Base-by-base conservation (phyloP, 495 filamentous ascomycete genomes). In the Daldinia loculata region DNA sequence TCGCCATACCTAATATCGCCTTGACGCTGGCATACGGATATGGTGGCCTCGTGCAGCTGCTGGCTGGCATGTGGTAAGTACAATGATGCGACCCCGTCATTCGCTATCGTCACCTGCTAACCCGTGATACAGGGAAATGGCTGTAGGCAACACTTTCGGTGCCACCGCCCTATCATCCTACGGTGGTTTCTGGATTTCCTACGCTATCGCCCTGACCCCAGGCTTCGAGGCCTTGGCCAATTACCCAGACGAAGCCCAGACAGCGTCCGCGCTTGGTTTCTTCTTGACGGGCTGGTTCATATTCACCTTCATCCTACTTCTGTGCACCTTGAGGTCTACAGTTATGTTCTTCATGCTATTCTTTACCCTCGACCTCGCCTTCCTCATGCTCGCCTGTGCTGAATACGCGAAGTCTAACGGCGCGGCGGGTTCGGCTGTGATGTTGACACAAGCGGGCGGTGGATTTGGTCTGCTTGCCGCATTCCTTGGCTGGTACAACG, bases 201-300 rank as follows among this genome's bases (percentile, higher is more conserved):
- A 92, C 77, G 95, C 87, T 73, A 93, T 98, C 82, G 86, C 97
- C 75, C 82, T 97, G 73, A 97, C 95, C 29, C 92, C 93, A 1
- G 91, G 90, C 30, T 91, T 92, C 73, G 76, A 86, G 17, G 91
- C 94, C 48, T 65, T 83, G 3, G 78, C 75, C 14, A 74, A 75
- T 0, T 90, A 90, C 71, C 61, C 70, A 2, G 72, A 73, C n/a
- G 57, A 70, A 1, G 70, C 63, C 11, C 78, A 82, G 48, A 38
- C 68, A 39, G 77, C 72, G 0, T 86, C 91, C 71, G 92, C 91
- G 3, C 85, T 98, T 61, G 93, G 92, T 61, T 87, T 97, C 76
- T 98, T 92, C 86, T 84, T 98, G 57, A 89, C 92, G n/a, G 87
- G 87, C 78, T 99, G 95, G 95, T 98, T 97, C 85, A 95, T 99